A percentile compares a stretch with the other conserved stretches of the same genome.
phyloP scores from a whole-genome alignment of 23 red algal genomes.

The Gracilaria gracilis region DNA sequence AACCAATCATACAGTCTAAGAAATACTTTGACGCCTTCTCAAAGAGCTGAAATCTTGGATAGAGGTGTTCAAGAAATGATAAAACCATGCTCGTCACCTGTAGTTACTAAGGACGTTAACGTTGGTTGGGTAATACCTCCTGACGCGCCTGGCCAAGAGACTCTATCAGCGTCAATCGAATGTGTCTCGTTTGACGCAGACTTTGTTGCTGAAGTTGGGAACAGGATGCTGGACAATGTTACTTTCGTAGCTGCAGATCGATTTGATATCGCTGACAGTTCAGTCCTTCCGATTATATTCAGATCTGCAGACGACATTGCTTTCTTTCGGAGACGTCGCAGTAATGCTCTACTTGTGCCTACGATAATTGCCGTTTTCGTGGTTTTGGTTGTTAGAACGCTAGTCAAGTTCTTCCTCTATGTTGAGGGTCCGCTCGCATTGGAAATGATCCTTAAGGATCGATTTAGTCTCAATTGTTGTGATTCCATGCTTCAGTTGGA shows the following conservation, averaged over 20 bases:
- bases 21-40: neutral
- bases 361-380: neutral
- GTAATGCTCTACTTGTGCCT: neutral
- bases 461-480: neutral
- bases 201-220: neutral
- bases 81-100: neutral
- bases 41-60: neutral
- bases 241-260: conserved; percentile 5
- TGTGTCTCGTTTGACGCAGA: neutral
- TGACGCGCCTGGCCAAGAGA: neutral
- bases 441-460: conserved; percentile 12
- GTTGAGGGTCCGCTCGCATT: neutral
- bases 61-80: conserved; percentile 7
- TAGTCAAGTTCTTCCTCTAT: neutral
- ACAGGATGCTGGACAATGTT: conserved; percentile 2
- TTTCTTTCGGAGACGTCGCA: neutral
- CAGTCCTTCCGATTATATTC: neutral
- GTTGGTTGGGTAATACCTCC: conserved; percentile 18
- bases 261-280: neutral
- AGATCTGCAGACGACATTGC: neutral
- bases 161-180: neutral
- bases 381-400: neutral
- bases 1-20: neutral
- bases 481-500: conserved; percentile 22
- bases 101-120: neutral